A percentile compares a stretch with the other conserved stretches of the same genome.
Conservation (phyloP, 805 yeast genomes). For the Gaillardinia entomophila region DNA sequence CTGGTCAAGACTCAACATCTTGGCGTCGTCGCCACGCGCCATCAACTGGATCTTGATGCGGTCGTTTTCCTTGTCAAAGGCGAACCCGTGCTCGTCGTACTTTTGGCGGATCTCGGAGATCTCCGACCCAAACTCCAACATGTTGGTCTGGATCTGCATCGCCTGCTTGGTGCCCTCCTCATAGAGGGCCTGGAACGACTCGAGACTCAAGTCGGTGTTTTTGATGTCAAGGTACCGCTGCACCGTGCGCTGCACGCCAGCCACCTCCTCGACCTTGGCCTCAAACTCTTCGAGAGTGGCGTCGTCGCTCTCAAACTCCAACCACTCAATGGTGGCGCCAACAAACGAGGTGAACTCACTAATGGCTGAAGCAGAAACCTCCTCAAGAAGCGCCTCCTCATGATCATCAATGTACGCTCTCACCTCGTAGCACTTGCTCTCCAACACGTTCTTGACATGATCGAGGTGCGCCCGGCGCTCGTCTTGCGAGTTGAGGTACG, state of each 20-base stretch:
- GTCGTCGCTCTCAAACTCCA: slow-evolving; percentile 63
- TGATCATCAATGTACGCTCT: slow-evolving; percentile 55
- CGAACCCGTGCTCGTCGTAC: slow-evolving; percentile 41
- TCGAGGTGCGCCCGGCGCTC: slow-evolving; percentile 48
- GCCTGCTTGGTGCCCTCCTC: slow-evolving; percentile 37
- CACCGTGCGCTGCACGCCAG: slow-evolving; percentile 12
- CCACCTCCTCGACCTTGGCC: slow-evolving; percentile 17
- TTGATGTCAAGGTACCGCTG: slow-evolving; percentile 36
- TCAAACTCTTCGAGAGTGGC: slow-evolving; percentile 29
- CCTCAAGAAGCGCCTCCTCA: slow-evolving; percentile 30
- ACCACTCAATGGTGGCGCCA: slow-evolving; percentile 61
- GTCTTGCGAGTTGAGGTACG: slow-evolving; percentile 50
- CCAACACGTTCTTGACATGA: slow-evolving; percentile 62
- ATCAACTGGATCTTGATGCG: slow-evolving; percentile 28
- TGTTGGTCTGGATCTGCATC: slow-evolving; percentile 36
- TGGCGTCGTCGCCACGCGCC: slow-evolving; percentile 14
- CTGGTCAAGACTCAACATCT: slow-evolving; percentile 19
- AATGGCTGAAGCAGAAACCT: slow-evolving; percentile 35
- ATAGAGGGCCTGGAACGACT: slow-evolving; percentile 39
- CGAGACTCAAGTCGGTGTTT: slow-evolving; percentile 41
- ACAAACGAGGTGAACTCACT: slow-evolving; percentile 28
- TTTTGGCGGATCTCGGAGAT: slow-evolving; percentile 35
- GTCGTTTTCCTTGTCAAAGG: slow-evolving; percentile 47
- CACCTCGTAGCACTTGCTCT: slow-evolving; percentile 64
- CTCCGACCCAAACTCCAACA: slow-evolving; percentile 42